A percentile compares a stretch with the other conserved stretches of the same genome.
Evolutionary conservation across 2,329 filamentous ascomycete species (phyloP).

Genomic region (Aspergillus pseudonomiae): DNA sequence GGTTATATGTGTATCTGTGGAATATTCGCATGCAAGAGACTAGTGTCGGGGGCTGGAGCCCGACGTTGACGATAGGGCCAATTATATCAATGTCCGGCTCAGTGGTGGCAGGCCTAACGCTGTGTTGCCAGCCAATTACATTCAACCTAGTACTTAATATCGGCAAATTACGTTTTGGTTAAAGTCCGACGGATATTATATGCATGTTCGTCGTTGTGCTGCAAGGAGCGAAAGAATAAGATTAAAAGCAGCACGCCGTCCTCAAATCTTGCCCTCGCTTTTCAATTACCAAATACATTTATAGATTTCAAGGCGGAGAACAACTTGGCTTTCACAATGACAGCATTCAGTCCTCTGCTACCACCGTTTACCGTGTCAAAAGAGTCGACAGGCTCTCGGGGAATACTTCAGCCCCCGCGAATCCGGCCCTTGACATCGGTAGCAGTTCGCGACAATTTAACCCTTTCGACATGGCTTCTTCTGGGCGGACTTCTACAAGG

Average conservation of each 20-base stretch:
- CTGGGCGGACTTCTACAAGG: slow-evolving; percentile 45
- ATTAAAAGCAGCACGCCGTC: neutral
- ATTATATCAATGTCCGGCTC: no score
- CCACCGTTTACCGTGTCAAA: neutral
- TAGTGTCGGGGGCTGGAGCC: no score
- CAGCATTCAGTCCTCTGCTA: slow-evolving; percentile 8
- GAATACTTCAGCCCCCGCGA: neutral
- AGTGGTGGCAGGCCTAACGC: no score
- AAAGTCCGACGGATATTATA: neutral
- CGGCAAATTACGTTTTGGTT: neutral
- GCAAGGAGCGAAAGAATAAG: no score
- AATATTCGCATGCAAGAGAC: no score
- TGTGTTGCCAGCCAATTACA: no score
- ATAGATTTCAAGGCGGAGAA: no score
- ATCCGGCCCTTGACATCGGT: neutral
- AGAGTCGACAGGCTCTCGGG: neutral
- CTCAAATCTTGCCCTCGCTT: neutral
- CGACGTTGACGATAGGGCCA: no score
- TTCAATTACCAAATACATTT: no score
- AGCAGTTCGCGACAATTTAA: slow-evolving; percentile 38
- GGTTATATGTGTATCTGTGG: no score
- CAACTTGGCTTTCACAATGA: neutral
- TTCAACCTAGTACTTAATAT: no score
- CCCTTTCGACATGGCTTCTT: slow-evolving; percentile 46
- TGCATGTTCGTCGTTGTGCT: no score